Evolutionary conservation across 2,329 filamentous ascomycete species (phyloP).

Genomic region (Claviceps digitariae): DNA sequence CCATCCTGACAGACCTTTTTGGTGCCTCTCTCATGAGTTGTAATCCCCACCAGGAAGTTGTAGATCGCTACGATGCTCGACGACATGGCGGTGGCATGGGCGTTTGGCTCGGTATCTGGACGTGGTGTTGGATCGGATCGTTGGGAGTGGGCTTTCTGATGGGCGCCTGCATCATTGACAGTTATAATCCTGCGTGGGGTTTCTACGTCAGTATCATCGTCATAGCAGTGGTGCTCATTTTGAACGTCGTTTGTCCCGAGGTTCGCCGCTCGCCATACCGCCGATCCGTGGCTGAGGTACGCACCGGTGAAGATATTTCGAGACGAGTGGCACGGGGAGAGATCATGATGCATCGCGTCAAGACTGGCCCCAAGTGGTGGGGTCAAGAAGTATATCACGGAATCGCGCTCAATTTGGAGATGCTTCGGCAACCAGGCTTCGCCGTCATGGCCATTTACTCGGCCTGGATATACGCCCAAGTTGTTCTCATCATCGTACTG

Average conservation of each 20-base stretch:
- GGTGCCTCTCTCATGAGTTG: constrained; percentile 61
- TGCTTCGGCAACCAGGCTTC: constrained; percentile 64
- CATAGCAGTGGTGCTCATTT: constrained; percentile 47
- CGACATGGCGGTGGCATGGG: constrained; percentile 68
- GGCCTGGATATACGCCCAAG: constrained; percentile 66
- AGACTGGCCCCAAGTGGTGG: constrained; percentile 63
- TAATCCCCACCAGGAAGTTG: constrained; percentile 59
- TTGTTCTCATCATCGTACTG: constrained; percentile 59
- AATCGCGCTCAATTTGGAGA: constrained; percentile 49
- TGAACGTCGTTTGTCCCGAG: constrained; percentile 61
- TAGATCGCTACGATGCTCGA: constrained; percentile 53
- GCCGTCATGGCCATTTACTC: constrained; percentile 58
- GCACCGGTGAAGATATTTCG: constrained; percentile 36
- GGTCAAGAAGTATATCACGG: constrained; percentile 64
- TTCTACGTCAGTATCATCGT: constrained; percentile 62
- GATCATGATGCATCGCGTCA: constrained; percentile 60
- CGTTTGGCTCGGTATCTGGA: constrained; percentile 67
- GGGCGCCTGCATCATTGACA: constrained; percentile 55
- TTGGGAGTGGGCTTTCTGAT: constrained; percentile 58
- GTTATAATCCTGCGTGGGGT: constrained; percentile 53
- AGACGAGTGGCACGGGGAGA: constrained; percentile 56
- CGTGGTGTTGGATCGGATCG: constrained; percentile 63
- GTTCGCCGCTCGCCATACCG: constrained; percentile 56
- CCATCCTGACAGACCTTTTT: constrained; percentile 60
- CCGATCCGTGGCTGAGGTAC: constrained; percentile 52